These are phyloP conservation scores for Xylaria sp. DNA, from an alignment of 2,329 filamentous ascomycete species.

Conservation along the genomic window DNA sequence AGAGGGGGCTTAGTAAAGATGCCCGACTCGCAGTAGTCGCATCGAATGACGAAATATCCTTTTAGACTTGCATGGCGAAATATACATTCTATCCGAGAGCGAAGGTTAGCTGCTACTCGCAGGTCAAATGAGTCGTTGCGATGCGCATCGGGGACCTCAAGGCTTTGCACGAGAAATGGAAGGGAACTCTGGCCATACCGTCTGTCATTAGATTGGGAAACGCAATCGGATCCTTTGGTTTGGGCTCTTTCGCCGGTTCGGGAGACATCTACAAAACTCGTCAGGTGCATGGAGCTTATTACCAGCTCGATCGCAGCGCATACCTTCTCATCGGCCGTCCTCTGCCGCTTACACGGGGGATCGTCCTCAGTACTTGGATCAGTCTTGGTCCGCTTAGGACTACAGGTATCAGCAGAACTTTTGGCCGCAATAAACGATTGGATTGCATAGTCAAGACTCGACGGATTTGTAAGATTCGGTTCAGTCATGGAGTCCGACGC, in stretches of 20 bases:
- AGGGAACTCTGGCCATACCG: slow-evolving; percentile 15
- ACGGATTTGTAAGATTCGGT: background rate
- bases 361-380: slow-evolving; percentile 12
- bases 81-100: slow-evolving; percentile 36
- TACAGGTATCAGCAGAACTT: slow-evolving; percentile 11
- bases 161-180: background rate
- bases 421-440: slow-evolving; percentile 30
- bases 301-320: background rate
- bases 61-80: slow-evolving; percentile 36
- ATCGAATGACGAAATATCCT: slow-evolving; percentile 41
- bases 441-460: slow-evolving; percentile 26
- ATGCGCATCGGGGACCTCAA: too few relatives aligned
- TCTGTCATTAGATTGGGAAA: slow-evolving; percentile 37
- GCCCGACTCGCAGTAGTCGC: slow-evolving; percentile 29
- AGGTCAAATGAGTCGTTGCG: background rate
- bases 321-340: slow-evolving; percentile 30
- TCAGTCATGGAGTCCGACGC: background rate
- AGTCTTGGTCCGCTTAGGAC: slow-evolving; percentile 26
- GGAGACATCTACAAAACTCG: slow-evolving; percentile 4
- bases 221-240: slow-evolving; percentile 34
- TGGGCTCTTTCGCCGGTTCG: background rate
- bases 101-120: background rate
- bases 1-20: slow-evolving; percentile 39
- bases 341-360: slow-evolving; percentile 31
- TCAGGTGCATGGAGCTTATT: slow-evolving; percentile 14